These are phyloP conservation scores for Aspergillus wentii DNA, from an alignment of 495 filamentous ascomycete genomes.

Conservation along the genomic window DNA sequence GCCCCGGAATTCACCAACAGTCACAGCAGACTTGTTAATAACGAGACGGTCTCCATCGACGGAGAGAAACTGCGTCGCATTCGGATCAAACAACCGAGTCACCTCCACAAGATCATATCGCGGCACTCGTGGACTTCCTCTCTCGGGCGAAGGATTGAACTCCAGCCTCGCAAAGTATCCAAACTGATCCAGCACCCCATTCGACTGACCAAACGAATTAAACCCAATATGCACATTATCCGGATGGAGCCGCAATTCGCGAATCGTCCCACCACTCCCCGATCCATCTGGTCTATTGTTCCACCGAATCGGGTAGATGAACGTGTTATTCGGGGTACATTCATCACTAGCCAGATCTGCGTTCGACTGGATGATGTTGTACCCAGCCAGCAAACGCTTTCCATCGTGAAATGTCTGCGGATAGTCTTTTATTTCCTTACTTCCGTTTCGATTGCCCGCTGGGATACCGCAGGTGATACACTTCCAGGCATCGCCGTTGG, in stretches of 20 bases:
- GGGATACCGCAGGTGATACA: constrained; percentile 18
- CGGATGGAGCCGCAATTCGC: constrained; percentile 20
- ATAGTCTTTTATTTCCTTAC: constrained; percentile 8
- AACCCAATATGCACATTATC: constrained; percentile 18
- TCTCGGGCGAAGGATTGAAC: constrained; percentile 14
- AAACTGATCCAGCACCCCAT: constrained; percentile 8
- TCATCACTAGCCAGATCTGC: constrained; percentile 2
- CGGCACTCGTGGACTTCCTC: constrained; percentile 5
- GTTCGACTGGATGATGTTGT: constrained; percentile 16
- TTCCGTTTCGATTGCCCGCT: constrained; percentile 4
- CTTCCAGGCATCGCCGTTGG: constrained; percentile 17
- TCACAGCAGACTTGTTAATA: constrained; percentile 11
- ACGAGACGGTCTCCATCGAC: constrained; percentile 4
- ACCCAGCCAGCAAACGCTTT: constrained; percentile 9
- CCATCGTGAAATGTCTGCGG: constrained; percentile 14
- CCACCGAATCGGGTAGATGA: constrained; percentile 20
- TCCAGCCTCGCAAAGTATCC: constrained; percentile 15
- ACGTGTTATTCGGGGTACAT: constrained; percentile 12
- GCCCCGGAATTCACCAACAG: constrained; percentile 18
- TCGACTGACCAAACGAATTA: constrained; percentile 9
- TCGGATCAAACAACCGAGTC: constrained; percentile 7
- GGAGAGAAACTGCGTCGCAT: constrained; percentile 1
- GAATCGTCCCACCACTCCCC: constrained; percentile 4
- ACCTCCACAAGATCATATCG: constrained; percentile 21
- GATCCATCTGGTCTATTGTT: constrained; percentile 6